Percentiles rank a stretch among this genome's conserved stretches.
Conservation (phyloP, 176 grass and related monocot genomes). For the Tuctoria greenei region DNA sequence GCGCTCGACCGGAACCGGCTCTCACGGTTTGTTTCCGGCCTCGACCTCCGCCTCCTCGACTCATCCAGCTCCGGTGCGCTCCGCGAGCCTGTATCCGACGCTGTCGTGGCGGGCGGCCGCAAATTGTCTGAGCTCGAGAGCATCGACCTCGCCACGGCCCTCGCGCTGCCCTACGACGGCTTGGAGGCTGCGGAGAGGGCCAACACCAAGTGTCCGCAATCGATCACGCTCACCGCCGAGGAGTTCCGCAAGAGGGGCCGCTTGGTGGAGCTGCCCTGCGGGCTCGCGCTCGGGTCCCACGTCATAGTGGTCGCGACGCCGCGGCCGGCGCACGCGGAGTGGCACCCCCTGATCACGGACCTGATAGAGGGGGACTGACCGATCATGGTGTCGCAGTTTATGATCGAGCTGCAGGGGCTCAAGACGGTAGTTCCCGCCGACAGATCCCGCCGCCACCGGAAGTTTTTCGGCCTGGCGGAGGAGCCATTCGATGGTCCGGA, state of each 20-base stretch:
- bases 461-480: too few species aligned
- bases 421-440: too few species aligned
- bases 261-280: slow-evolving; percentile 60
- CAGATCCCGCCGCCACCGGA: too few species aligned
- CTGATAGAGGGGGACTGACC: slow-evolving; percentile 45
- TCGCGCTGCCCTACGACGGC: not conserved
- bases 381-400: slow-evolving; percentile 66
- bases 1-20: not conserved
- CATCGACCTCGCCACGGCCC: not conserved
- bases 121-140: slow-evolving; percentile 32
- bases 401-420: slow-evolving; percentile 68
- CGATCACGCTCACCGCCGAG: slow-evolving; percentile 40
- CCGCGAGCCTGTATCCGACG: slow-evolving; percentile 20
- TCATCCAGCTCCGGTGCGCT: slow-evolving; percentile 27
- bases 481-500: too few species aligned
- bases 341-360: slow-evolving; percentile 49
- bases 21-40: slow-evolving; percentile 6
- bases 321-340: slow-evolving; percentile 41
- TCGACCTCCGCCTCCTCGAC: slow-evolving; percentile 45
- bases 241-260: slow-evolving; percentile 36
- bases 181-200: not conserved
- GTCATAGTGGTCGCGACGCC: slow-evolving; percentile 67
- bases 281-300: slow-evolving; percentile 70
- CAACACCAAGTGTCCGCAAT: slow-evolving; percentile 40
- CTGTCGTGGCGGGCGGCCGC: slow-evolving; percentile 31